These are phyloP conservation scores for Gossypium ekmanianum DNA, from an alignment of 345 rosid genomes.

Conservation along the genomic window DNA sequence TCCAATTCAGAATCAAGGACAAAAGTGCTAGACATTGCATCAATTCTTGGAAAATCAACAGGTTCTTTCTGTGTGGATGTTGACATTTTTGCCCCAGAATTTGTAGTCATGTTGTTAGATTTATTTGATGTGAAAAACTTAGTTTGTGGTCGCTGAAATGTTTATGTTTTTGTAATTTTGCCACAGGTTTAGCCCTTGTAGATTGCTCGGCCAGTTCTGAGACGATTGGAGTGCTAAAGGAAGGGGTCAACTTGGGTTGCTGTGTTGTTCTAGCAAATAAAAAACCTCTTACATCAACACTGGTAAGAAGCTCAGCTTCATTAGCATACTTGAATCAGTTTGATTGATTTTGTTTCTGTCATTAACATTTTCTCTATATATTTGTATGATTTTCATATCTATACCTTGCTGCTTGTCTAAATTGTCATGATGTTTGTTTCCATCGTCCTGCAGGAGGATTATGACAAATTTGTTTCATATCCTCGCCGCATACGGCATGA, in stretches of 20 bases:
- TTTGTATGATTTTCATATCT: neutral
- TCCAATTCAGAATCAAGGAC: constrained; percentile 33
- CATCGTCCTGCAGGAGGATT: constrained; percentile 55
- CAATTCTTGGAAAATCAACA: constrained; percentile 63
- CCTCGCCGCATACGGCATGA: constrained; percentile 75
- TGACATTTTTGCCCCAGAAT: neutral
- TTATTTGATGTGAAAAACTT: neutral
- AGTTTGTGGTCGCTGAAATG: neutral
- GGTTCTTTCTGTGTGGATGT: constrained; percentile 37
- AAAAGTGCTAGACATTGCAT: constrained; percentile 43
- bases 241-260: constrained; percentile 61
- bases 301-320: constrained; percentile 42
- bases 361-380: neutral
- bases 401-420: neutral
- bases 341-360: neutral
- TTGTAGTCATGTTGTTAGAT: neutral
- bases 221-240: constrained; percentile 46
- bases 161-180: constrained; percentile 17
- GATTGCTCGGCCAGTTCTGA: constrained; percentile 88
- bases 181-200: constrained; percentile 64
- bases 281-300: constrained; percentile 78
- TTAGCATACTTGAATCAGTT: neutral
- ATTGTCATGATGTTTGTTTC: neutral
- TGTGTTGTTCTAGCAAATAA: constrained; percentile 85
- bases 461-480: constrained; percentile 52